A percentile compares a stretch with the other conserved stretches of the same genome.
phyloP scores from a whole-genome alignment of 371 early-diverging fungal species.

The Actinomortierella ambigua region DNA sequence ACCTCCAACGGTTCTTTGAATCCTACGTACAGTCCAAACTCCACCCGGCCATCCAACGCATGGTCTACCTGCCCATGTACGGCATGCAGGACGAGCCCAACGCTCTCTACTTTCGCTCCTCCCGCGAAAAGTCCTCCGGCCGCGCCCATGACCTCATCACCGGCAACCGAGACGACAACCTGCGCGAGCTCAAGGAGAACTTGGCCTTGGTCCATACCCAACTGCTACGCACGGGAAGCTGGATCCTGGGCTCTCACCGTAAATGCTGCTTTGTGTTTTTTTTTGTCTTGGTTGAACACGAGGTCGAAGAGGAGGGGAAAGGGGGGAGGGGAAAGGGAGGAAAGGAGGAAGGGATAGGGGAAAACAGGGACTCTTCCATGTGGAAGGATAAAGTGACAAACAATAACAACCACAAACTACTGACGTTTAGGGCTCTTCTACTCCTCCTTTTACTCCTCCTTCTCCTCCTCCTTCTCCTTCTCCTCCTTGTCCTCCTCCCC shows the following conservation, averaged over 20 bases:
- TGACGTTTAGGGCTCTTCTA: neutral
- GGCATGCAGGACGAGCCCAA: conserved; percentile 35
- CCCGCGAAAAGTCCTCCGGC: conserved; percentile 9
- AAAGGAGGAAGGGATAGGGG: neutral
- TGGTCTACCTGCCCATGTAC: conserved; percentile 35
- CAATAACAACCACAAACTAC: neutral
- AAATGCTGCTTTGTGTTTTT: conserved; percentile 4
- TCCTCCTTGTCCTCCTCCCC: neutral
- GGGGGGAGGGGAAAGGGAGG: neutral
- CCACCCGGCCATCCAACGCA: conserved; percentile 31
- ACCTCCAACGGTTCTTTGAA: conserved; percentile 38
- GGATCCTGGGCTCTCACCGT: neutral
- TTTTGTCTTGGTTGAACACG: conserved; percentile 3
- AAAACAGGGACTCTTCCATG: neutral
- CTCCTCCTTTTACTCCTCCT: too few relatives aligned
- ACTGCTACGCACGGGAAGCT: neutral
- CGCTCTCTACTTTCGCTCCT: conserved; percentile 34
- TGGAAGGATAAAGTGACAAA: neutral
- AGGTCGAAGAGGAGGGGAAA: neutral
- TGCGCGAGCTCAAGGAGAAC: neutral
- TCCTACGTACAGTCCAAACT: conserved; percentile 37
- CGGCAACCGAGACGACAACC: neutral
- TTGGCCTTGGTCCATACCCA: neutral
- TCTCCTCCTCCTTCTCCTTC: neutral
- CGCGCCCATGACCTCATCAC: conserved; percentile 7